phyloP scores from a whole-genome alignment of 768 basidiomycete genomes.

The Lentinula guzmanii region DNA sequence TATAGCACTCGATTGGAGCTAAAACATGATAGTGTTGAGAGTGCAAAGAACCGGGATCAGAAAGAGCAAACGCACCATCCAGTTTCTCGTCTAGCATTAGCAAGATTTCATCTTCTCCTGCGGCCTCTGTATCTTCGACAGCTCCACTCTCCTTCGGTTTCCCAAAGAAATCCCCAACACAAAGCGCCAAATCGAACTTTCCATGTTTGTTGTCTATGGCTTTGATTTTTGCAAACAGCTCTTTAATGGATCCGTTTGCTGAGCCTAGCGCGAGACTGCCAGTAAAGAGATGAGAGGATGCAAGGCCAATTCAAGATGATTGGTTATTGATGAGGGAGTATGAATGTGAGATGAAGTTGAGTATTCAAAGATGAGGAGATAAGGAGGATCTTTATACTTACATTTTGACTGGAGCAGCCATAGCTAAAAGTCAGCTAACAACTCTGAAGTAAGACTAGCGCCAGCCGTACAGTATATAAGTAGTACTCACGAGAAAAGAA shows the following conservation, averaged over 20 bases:
- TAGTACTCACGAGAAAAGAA: too few species aligned
- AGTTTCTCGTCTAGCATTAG: slow-evolving; percentile 63
- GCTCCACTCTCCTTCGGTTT: slow-evolving; percentile 27
- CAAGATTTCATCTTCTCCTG: slow-evolving; percentile 43
- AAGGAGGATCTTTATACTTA: slow-evolving; percentile 11
- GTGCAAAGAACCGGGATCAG: slow-evolving; percentile 9
- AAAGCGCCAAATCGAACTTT: slow-evolving; percentile 81
- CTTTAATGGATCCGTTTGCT: slow-evolving; percentile 63
- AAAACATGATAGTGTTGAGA: slow-evolving; percentile 4
- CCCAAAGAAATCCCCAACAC: slow-evolving; percentile 84
- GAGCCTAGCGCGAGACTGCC: slow-evolving; percentile 73
- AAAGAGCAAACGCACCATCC: slow-evolving; percentile 41
- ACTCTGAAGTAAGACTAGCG: too few species aligned
- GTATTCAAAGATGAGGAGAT: too few species aligned
- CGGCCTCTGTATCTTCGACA: slow-evolving; percentile 14
- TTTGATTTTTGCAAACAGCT: slow-evolving; percentile 77
- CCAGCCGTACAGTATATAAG: too few species aligned
- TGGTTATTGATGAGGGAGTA: too few species aligned
- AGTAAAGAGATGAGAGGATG: too few species aligned
- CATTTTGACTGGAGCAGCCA: slow-evolving; percentile 26
- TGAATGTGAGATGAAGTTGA: too few species aligned
- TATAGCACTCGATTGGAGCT: slow-evolving; percentile 90
- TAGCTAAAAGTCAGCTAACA: neutral
- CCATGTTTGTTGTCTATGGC: slow-evolving; percentile 88
- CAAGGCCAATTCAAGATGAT: too few species aligned